Percentiles rank a stretch among this genome's conserved stretches.
Evolutionary conservation across 306 rosid genomes (phyloP).

Genomic region (Albizia julibrissin): DNA sequence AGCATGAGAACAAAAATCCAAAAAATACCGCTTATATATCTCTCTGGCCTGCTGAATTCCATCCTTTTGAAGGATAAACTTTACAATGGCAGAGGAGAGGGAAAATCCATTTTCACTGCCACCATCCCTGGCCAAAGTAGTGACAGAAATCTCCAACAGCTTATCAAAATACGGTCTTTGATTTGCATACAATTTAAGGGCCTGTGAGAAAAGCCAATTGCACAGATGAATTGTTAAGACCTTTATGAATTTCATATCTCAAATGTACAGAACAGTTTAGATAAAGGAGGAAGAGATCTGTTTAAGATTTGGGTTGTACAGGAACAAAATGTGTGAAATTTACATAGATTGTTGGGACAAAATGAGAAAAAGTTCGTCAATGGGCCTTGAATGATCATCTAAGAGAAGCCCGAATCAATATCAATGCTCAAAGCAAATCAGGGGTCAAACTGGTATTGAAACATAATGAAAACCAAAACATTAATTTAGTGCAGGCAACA

Average conservation of each 20-base stretch:
- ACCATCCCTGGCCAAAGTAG: constrained; percentile 58
- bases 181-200: constrained; percentile 65
- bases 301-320: constrained; percentile 5
- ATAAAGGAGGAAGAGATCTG: constrained; percentile 5
- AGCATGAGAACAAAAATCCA: constrained; percentile 21
- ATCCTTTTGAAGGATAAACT: constrained; percentile 69
- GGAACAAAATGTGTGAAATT: constrained; percentile 22
- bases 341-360: background rate
- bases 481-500: constrained; percentile 27
- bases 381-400: background rate
- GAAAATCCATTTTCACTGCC: constrained; percentile 86
- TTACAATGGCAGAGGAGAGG: constrained; percentile 67
- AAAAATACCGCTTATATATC: constrained; percentile 67
- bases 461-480: background rate
- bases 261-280: constrained; percentile 18
- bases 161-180: constrained; percentile 62
- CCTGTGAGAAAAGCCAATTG: constrained; percentile 53
- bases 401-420: constrained; percentile 8
- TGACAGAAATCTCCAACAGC: constrained; percentile 69
- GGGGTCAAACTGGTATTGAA: background rate
- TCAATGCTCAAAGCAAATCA: background rate
- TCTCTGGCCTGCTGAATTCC: constrained; percentile 78
- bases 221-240: constrained; percentile 18
- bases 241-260: constrained; percentile 1
- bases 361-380: background rate